Evolutionary conservation across 352 stramenopile genomes (phyloP), one percentile per base, ranked within the genome.

Genomic region (Pythium rhizo-oryzae): DNA sequence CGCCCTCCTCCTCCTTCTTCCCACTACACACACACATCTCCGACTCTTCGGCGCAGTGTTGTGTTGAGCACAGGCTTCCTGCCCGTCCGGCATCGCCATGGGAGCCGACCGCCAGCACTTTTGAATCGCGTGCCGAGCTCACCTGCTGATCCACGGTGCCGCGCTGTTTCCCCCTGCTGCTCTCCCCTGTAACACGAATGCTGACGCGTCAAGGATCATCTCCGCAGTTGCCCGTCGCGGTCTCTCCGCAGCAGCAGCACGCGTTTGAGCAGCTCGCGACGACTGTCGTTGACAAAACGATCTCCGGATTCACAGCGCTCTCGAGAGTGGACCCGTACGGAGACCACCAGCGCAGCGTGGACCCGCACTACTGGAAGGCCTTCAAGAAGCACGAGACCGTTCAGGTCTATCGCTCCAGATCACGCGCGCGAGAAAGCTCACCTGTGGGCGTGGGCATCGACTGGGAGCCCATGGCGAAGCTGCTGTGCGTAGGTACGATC

Each of bases 321-420:
- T 39, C 43, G 4, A 18, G 13, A 21, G 39, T 13, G 5, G 25
- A 16, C 13, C 55, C 25, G 52, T 23, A 25, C 7, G 55, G 23
- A 12, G 24, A 41, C 23, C 9, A 30, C 24, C 21, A 39, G n/a
- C 39, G 55, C 12, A 2, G 24, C 24, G 55, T 70, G 16, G 58
- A 70, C 44, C 21, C 39, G n/a, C 47, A 37, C 47, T 41, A 52
- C 19, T 70, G 64, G 64, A 70, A 64, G 51, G 55, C 50, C 9
- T 53, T 70, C 47, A 70, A 70, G 49, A 52, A 49, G 13, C 56
- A 52, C 25, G 28, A 70, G 25, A 64, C 57, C 16, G 47, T 70
- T 18, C 28, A 55, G 30, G 49, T 70, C 35, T 70, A 65, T 47
- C 47, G 39, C 24, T 52, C 25, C 19, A 55, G 64, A 19, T 50